Evolutionary conservation across 768 basidiomycete species (phyloP).

Genomic region (Leucosporidium creatinivorum): DNA sequence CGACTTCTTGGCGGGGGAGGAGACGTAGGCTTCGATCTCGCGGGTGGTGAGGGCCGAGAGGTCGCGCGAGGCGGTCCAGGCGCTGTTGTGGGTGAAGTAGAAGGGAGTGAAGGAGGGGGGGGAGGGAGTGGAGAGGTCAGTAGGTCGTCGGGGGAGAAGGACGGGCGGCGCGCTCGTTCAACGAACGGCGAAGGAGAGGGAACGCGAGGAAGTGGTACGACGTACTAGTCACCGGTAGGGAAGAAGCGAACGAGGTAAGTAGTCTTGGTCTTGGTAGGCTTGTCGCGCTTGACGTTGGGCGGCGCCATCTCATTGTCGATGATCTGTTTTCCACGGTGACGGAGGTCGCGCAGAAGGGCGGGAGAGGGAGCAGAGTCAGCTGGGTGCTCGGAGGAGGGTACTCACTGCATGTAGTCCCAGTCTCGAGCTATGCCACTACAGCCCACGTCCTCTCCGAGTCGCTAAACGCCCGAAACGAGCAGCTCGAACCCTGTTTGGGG

Average conservation of each 20-base stretch:
- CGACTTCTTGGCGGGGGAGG: conserved; percentile 57
- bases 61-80: conserved; percentile 77
- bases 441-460: too few species aligned
- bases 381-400: too few species aligned
- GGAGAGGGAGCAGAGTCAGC: neutral
- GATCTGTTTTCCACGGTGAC: conserved; percentile 50
- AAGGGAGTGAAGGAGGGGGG: neutral
- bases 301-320: conserved; percentile 66
- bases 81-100: conserved; percentile 46
- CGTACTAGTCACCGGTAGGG: conserved; percentile 88
- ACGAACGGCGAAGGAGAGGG: conserved; percentile 14
- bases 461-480: too few species aligned
- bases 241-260: conserved; percentile 76
- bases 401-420: too few species aligned
- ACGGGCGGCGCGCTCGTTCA: neutral
- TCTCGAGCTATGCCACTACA: too few species aligned
- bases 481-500: too few species aligned
- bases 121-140: neutral
- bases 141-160: neutral
- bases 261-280: conserved; percentile 65
- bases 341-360: neutral
- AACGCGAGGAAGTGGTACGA: conserved; percentile 34
- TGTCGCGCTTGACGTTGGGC: conserved; percentile 56
- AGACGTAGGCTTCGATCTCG: conserved; percentile 80
- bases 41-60: conserved; percentile 66